Conservation (phyloP, 2,329 filamentous ascomycete species). For the Cercospora zeina region DNA sequence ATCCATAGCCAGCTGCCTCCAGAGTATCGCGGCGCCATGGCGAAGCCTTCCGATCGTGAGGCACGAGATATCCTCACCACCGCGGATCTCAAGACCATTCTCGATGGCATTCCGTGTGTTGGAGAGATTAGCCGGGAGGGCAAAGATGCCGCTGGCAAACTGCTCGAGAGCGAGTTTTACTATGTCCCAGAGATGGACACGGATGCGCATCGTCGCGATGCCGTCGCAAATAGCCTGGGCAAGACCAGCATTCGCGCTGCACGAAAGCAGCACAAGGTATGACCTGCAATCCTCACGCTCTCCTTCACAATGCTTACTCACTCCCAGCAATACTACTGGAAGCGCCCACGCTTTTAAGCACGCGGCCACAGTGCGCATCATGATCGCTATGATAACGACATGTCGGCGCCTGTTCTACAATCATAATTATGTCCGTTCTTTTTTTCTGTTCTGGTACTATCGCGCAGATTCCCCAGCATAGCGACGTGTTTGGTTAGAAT, state of each 20-base stretch:
- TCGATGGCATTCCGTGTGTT: slow-evolving; percentile 75
- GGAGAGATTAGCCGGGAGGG: slow-evolving; percentile 87
- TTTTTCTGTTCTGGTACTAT: slow-evolving; percentile 26
- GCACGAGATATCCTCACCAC: slow-evolving; percentile 52
- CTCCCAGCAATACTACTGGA: slow-evolving; percentile 71
- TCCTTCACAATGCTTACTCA: slow-evolving; percentile 13
- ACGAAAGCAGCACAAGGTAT: slow-evolving; percentile 95
- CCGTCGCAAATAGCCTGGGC: slow-evolving; percentile 80
- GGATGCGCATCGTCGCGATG: slow-evolving; percentile 74
- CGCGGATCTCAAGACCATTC: slow-evolving; percentile 66
- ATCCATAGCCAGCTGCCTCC: slow-evolving; percentile 85
- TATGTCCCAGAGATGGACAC: slow-evolving; percentile 86
- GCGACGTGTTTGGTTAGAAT: slow-evolving; percentile 28
- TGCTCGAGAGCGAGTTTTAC: slow-evolving; percentile 94
- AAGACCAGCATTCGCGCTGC: slow-evolving; percentile 88
- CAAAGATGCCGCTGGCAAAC: slow-evolving; percentile 93
- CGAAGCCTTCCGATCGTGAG: slow-evolving; percentile 35
- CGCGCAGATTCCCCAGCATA: slow-evolving; percentile 31
- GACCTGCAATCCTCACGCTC: slow-evolving; percentile 31
- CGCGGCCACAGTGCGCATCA: slow-evolving; percentile 9
- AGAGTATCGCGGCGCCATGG: slow-evolving; percentile 44
- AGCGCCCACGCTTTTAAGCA: slow-evolving; percentile 54
- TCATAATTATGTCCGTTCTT: slow-evolving; percentile 16
- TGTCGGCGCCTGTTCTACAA: slow-evolving; percentile 11
- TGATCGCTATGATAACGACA: slow-evolving; percentile 14